Percentiles rank a stretch among this genome's conserved stretches.
Conservation (phyloP, 2,329 filamentous ascomycete genomes). For the Botrytis porri region DNA sequence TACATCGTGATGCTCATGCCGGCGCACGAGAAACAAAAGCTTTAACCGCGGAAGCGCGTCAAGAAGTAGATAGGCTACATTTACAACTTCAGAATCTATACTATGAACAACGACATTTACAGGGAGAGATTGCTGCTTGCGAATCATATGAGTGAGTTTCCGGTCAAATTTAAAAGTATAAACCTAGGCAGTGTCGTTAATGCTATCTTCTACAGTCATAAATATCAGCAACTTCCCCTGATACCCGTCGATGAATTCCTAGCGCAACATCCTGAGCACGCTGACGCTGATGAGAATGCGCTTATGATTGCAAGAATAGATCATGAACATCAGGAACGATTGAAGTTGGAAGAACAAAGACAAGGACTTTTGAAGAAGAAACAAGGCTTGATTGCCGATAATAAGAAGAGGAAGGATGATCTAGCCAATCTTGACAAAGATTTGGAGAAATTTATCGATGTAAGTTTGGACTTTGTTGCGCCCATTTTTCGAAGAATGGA, state of each 20-base stretch:
- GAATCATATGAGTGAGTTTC: conserved; percentile 83
- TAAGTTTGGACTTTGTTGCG: conserved; percentile 42
- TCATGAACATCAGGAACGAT: conserved; percentile 81
- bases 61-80: conserved; percentile 88
- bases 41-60: conserved; percentile 78
- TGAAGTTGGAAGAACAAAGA: conserved; percentile 79
- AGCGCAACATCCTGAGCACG: conserved; percentile 68
- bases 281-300: conserved; percentile 69
- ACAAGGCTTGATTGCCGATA: conserved; percentile 67
- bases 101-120: conserved; percentile 89
- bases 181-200: conserved; percentile 8
- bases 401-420: conserved; percentile 92
- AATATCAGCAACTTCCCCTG: conserved; percentile 80
- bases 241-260: conserved; percentile 83
- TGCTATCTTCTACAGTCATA: conserved; percentile 58
- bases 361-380: conserved; percentile 73
- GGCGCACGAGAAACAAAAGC: conserved; percentile 82
- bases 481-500: neutral
- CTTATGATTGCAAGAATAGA: conserved; percentile 89
- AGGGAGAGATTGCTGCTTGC: conserved; percentile 86
- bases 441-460: conserved; percentile 90
- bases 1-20: conserved; percentile 80
- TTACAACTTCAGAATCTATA: conserved; percentile 93
- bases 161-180: neutral
- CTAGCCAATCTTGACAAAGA: conserved; percentile 87